These are phyloP conservation scores for Mycena venus DNA, from an alignment of 768 basidiomycete species.

Conservation along the genomic window DNA sequence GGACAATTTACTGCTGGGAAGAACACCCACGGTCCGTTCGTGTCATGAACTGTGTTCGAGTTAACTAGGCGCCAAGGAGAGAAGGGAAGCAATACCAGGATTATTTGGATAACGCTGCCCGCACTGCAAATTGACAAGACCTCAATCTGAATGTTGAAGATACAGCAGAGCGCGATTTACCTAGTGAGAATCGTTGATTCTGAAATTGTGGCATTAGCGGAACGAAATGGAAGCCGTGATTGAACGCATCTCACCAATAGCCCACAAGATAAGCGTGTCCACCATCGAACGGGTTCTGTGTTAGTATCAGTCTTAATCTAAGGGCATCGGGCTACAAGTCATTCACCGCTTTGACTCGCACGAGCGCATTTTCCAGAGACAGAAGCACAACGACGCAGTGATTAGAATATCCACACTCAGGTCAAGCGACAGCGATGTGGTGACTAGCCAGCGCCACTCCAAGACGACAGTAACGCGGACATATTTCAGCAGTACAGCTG, in stretches of 20 bases:
- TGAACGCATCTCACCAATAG: too few relatives aligned
- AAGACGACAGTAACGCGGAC: not conserved
- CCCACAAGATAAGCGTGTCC: too few relatives aligned
- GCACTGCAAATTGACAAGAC: too few relatives aligned
- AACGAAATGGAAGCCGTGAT: too few relatives aligned
- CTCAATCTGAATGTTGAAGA: not conserved
- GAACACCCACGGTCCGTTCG: not conserved
- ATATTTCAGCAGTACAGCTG: not conserved
- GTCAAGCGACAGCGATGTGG: constrained; percentile 3
- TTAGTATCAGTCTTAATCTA: too few relatives aligned
- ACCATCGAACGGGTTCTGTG: too few relatives aligned
- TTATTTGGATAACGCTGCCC: too few relatives aligned
- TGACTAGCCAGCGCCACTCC: constrained; percentile 18
- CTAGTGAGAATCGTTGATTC: too few relatives aligned
- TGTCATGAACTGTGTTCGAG: not conserved
- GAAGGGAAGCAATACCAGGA: not conserved
- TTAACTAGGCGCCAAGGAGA: not conserved
- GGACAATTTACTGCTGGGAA: not conserved
- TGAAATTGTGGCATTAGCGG: not conserved
- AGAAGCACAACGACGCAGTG: not conserved
- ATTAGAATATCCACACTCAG: constrained; percentile 2
- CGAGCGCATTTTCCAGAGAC: not conserved
- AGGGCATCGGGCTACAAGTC: too few relatives aligned
- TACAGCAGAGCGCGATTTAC: not conserved
- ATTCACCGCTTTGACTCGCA: not conserved